Conservation (phyloP, 2,329 filamentous ascomycete species). For the Xylaria sp. region DNA sequence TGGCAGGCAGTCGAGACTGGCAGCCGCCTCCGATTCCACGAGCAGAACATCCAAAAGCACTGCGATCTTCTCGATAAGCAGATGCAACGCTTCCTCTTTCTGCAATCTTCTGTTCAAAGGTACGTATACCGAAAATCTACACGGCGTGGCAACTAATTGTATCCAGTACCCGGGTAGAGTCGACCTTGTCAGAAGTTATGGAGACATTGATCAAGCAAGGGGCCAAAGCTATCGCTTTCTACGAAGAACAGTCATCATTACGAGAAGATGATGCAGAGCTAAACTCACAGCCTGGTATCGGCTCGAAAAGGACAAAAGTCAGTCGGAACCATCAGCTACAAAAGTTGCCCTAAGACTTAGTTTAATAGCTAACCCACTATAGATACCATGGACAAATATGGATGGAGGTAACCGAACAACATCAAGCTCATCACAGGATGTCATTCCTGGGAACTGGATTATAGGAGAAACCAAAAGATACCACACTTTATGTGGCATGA, state of each 20-base stretch:
- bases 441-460: not conserved
- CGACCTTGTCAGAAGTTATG: slow-evolving; percentile 18
- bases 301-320: not conserved
- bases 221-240: slow-evolving; percentile 15
- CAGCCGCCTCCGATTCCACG: slow-evolving; percentile 28
- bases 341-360: not conserved
- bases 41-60: slow-evolving; percentile 29
- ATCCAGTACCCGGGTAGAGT: slow-evolving; percentile 18
- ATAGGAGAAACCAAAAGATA: not conserved
- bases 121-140: not conserved
- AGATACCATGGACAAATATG: not conserved
- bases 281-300: not conserved
- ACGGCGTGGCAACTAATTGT: not conserved
- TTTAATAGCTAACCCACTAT: not conserved
- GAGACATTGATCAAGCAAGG: slow-evolving; percentile 17
- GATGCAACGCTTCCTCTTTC: slow-evolving; percentile 34
- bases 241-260: slow-evolving; percentile 10
- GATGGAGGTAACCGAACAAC: not conserved
- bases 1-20: slow-evolving; percentile 29
- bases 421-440: not conserved
- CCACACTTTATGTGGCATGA: slow-evolving; percentile 7
- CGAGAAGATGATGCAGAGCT: not conserved
- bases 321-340: not conserved
- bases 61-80: slow-evolving; percentile 28
- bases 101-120: slow-evolving; percentile 29